Evolutionary conservation across 2,329 filamentous ascomycete species (phyloP).

Genomic region (Thelonectria discophora): DNA sequence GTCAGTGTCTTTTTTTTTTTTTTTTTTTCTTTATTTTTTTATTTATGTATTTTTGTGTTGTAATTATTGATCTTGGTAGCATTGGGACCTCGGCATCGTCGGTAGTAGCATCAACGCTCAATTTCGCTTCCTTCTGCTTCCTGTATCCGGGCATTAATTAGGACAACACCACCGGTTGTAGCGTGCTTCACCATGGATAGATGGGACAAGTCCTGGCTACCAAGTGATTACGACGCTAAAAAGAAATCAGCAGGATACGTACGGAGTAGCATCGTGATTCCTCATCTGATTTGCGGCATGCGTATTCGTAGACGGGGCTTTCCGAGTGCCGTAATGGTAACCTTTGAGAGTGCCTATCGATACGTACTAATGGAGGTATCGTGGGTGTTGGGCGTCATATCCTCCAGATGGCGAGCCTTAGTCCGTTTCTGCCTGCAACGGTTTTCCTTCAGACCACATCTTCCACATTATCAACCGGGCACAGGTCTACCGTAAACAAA

Average conservation of each 20-base stretch:
- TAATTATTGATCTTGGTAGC: slow-evolving; percentile 1
- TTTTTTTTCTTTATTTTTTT: background rate
- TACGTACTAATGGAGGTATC: too few species aligned
- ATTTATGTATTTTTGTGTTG: background rate
- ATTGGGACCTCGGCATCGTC: background rate
- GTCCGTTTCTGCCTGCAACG: too few species aligned
- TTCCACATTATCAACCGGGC: too few species aligned
- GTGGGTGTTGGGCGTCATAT: too few species aligned
- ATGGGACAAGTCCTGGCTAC: slow-evolving; percentile 29
- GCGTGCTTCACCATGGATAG: slow-evolving; percentile 26
- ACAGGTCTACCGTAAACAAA: too few species aligned
- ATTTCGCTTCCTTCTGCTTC: background rate
- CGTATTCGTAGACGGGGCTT: background rate
- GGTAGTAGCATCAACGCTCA: background rate
- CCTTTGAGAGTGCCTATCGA: too few species aligned
- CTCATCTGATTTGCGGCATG: background rate
- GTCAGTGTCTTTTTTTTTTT: background rate
- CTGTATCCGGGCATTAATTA: slow-evolving; percentile 13
- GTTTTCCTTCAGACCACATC: too few species aligned
- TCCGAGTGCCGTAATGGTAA: too few species aligned
- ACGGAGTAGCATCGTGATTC: background rate
- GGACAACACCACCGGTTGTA: slow-evolving; percentile 32
- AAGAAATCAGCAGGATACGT: background rate
- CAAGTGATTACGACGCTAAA: slow-evolving; percentile 2
- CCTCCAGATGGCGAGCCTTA: too few species aligned